Evolutionary conservation across 202 grass and related monocot species (phyloP).

Genomic region (Elaeis oleifera): DNA sequence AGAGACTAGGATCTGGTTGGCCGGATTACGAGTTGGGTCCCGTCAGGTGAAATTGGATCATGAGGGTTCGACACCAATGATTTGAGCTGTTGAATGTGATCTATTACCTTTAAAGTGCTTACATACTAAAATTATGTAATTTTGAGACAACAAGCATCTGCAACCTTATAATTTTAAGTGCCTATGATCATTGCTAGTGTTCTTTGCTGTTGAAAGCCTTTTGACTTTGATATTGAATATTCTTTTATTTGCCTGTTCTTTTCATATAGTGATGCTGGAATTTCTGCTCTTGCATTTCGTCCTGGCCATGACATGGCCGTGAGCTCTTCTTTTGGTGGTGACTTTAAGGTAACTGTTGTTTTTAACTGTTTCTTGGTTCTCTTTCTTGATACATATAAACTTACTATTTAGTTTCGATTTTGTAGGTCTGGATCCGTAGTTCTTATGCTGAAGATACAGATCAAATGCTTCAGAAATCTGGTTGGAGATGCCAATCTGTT

Average conservation of each 20-base stretch:
- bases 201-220: background rate
- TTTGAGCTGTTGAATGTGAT: too few species aligned
- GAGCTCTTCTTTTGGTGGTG: constrained; percentile 75
- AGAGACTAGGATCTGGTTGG: too few species aligned
- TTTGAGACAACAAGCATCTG: too few species aligned
- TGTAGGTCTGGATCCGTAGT: constrained; percentile 68
- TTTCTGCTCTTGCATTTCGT: constrained; percentile 71
- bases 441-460: constrained; percentile 27
- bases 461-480: constrained; percentile 41
- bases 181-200: too few species aligned
- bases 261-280: constrained; percentile 50
- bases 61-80: too few species aligned
- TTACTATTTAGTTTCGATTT: constrained; percentile 9
- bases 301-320: constrained; percentile 68
- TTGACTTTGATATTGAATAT: background rate
- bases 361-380: background rate
- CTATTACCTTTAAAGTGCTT: too few species aligned
- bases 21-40: too few species aligned
- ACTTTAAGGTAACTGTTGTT: constrained; percentile 62
- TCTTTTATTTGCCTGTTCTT: constrained; percentile 5
- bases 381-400: background rate
- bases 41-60: too few species aligned
- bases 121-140: too few species aligned
- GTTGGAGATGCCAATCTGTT: constrained; percentile 95
- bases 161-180: too few species aligned